Conservation (phyloP, 768 basidiomycete species). For the Mycena belliarum region DNA sequence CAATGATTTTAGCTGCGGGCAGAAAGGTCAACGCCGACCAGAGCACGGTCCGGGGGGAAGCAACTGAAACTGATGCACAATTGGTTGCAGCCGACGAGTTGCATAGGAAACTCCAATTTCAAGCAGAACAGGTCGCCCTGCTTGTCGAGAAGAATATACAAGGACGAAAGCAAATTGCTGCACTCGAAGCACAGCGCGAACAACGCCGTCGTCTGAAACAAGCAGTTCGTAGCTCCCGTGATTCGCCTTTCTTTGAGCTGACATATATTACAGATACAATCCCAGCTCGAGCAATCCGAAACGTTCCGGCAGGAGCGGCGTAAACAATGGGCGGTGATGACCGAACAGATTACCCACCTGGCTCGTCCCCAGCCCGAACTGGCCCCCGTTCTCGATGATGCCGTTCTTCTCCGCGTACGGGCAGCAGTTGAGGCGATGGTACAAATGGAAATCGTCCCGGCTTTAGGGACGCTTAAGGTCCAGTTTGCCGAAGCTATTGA, state of each 20-base stretch:
- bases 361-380: neutral
- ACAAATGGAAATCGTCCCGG: slow-evolving; percentile 11
- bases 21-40: neutral
- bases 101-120: neutral
- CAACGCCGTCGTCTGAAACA: neutral
- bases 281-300: slow-evolving; percentile 2
- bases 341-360: neutral
- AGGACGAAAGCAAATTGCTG: neutral
- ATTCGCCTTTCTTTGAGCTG: neutral
- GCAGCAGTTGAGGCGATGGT: slow-evolving; percentile 8
- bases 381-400: slow-evolving; percentile 5
- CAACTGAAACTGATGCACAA: neutral
- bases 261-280: slow-evolving; percentile 2
- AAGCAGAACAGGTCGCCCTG: neutral
- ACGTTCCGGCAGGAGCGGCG: neutral
- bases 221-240: neutral
- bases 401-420: neutral
- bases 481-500: slow-evolving; percentile 10
- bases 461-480: neutral
- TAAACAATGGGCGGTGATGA: neutral
- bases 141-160: neutral
- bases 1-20: neutral
- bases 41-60: neutral
- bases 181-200: neutral
- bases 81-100: neutral